Evolutionary conservation across 2,329 filamentous ascomycete species (phyloP), one percentile per base, ranked within the genome.

Genomic region (Trichoderma sp.): DNA sequence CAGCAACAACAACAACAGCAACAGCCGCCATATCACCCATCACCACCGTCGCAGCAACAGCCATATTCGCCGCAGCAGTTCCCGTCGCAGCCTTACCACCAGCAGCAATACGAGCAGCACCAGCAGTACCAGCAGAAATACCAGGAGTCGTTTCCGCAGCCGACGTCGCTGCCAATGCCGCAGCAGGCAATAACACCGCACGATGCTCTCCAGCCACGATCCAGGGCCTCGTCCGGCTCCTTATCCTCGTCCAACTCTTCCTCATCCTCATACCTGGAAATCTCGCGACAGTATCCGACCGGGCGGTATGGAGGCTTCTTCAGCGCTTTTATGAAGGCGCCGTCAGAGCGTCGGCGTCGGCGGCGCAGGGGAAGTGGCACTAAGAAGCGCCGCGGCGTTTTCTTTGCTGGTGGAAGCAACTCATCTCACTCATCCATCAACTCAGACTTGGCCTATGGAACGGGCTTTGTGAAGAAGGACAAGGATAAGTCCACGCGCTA

Each of bases 361-460:
- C 77, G 78, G 52, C 80, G 80, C 72, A 79, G 80, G 64, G 79
- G 78, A 68, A 79, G 78, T 24, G 80, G 83, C 72, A 83, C 83
- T 68, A 83, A 82, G 72, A 83, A 81, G 72, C 83, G 83, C 43
- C 84, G 87, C 69, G 84, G 83, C 49, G 84, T 87, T 69, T 84
- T 91, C 65, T 83, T 89, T 69, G 85, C 88, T 68, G 85, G 88
- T 14, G 67, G 67, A 73, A 83, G 77, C 67, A 91, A 89, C 74
- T 89, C 87, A 2, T 92, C 89, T 1, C 90, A 88, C 2, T 91
- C 89, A 0, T 91, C 89, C 0, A 83, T 91, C 67, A 88, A 91
- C 77, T 87, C 86, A 24, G 90, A 92, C 75, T 80, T 92, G 70
- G 89, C 89, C 11, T 92, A 91, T 75, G 89, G 90, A 11, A 84